Percentiles rank a stretch among this genome's conserved stretches.
phyloP scores from a whole-genome alignment of 1,284 basidiomycete genomes.

The Gomphus bonarii region DNA sequence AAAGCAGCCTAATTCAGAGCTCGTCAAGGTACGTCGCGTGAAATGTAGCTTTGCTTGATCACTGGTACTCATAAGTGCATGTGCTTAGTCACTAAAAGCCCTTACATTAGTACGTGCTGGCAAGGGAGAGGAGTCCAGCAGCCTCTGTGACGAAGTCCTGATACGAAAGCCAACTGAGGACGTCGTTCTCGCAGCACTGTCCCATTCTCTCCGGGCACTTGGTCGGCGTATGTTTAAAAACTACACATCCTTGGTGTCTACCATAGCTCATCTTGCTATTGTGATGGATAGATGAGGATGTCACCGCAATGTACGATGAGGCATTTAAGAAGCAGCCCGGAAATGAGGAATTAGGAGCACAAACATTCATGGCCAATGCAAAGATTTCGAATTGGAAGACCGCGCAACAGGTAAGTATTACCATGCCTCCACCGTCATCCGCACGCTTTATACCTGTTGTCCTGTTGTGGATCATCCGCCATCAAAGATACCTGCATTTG shows the following conservation, averaged over 20 bases:
- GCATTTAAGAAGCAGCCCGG: conserved; percentile 67
- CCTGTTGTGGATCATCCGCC: neutral
- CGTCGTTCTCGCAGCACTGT: conserved; percentile 64
- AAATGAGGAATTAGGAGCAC: conserved; percentile 72
- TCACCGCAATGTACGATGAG: conserved; percentile 71
- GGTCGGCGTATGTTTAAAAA: conserved; percentile 53
- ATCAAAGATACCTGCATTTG: conserved; percentile 14
- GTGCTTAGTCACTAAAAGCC: conserved; percentile 64
- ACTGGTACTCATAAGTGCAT: neutral
- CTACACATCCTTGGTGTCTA: neutral
- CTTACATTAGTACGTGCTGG: conserved; percentile 72
- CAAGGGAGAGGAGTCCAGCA: conserved; percentile 71
- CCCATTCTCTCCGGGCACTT: conserved; percentile 66
- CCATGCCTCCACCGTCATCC: neutral
- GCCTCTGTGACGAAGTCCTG: conserved; percentile 72
- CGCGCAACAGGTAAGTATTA: conserved; percentile 54
- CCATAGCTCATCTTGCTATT: neutral
- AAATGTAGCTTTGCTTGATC: conserved; percentile 3
- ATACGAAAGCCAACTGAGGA: conserved; percentile 59
- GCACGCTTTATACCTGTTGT: neutral
- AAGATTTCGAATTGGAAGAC: conserved; percentile 71
- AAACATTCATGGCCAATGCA: conserved; percentile 76
- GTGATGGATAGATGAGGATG: conserved; percentile 49
- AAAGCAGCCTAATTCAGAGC: conserved; percentile 60
- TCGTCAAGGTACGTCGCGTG: conserved; percentile 50